Evolutionary conservation across 202 grass and related monocot genomes (phyloP), one percentile per base, ranked within the genome.

Genomic region (Bolboschoenoplectus hybrid): DNA sequence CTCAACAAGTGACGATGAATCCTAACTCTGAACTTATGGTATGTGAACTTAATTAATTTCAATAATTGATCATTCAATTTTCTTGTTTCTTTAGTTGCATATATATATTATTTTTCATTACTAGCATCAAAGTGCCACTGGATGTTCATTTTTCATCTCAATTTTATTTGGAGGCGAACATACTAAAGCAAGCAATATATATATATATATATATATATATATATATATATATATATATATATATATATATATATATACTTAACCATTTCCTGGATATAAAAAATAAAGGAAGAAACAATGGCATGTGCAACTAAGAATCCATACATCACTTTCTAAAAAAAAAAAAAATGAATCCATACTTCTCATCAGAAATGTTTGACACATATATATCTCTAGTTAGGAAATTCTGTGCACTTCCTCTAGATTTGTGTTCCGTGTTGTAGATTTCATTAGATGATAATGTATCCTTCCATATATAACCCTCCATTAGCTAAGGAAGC

Each of bases 21-120:
- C 61, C 91, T 69, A 86, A 89, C 85, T 91, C 92, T 74, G 92
- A 97, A 67, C 47, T 88, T 63, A 90, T 91, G 94, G 94, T 97
- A 97, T 7, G 46, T 55, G n/a, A 60, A 6, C 52, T 71, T n/a
- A 62, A 26, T 71, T n/a, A 62, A 26, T 62, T 57, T 20, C 13
- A 72, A 45, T 58, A 58, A 11, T 55, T 34, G 5, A 47, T 9
- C 50, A 84, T 45, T 84, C 20, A 36, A 44, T 7, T 84, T 16
- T 70, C 19, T 56, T 58, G 6, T 84, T 84, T 83, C 9, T 17
- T 68, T 52, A 9, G 19, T 13, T 55, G 7, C 26, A 26, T 26
- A 26, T 26, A 26, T 26, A 26, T 12, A 46, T 1, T 84, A 82
- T n/a, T 67, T 68, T 80, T 80, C 56, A 62, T 19, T 16, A 52